A percentile compares a stretch with the other conserved stretches of the same genome.
Evolutionary conservation across 441 rosid species (phyloP).

Genomic region (Adansonia gregorii): DNA sequence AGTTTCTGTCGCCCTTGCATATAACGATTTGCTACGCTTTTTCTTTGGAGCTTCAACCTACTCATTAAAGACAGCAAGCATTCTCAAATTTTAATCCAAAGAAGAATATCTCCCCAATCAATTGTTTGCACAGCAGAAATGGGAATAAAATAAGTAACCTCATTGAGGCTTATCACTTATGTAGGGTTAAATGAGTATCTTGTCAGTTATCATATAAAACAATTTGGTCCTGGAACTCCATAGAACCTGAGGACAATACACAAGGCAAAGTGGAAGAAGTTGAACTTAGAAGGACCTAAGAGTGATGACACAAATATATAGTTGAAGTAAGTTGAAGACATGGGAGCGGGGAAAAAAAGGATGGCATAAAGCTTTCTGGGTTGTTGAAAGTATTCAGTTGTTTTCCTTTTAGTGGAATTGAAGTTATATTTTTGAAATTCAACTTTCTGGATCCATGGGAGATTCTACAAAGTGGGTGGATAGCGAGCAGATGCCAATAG

Average conservation of each 20-base stretch:
- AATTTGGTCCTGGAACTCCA: constrained; percentile 9
- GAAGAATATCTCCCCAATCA: background rate
- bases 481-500: background rate
- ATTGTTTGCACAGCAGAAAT: background rate
- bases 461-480: constrained; percentile 7
- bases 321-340: constrained; percentile 5
- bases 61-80: constrained; percentile 25
- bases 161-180: background rate
- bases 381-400: background rate
- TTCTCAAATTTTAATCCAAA: constrained; percentile 7
- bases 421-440: constrained; percentile 7
- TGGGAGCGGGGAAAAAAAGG: background rate
- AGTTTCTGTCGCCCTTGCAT: constrained; percentile 86
- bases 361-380: background rate
- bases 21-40: constrained; percentile 68
- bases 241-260: constrained; percentile 15
- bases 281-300: constrained; percentile 1
- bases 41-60: constrained; percentile 69
- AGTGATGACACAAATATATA: background rate
- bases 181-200: background rate
- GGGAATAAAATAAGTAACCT: constrained; percentile 14
- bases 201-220: background rate
- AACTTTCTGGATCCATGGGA: constrained; percentile 7
- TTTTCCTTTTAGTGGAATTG: background rate
- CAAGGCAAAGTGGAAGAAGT: background rate